Conservation (phyloP, 2,329 filamentous ascomycete species). For the Thyridium curvatum region DNA sequence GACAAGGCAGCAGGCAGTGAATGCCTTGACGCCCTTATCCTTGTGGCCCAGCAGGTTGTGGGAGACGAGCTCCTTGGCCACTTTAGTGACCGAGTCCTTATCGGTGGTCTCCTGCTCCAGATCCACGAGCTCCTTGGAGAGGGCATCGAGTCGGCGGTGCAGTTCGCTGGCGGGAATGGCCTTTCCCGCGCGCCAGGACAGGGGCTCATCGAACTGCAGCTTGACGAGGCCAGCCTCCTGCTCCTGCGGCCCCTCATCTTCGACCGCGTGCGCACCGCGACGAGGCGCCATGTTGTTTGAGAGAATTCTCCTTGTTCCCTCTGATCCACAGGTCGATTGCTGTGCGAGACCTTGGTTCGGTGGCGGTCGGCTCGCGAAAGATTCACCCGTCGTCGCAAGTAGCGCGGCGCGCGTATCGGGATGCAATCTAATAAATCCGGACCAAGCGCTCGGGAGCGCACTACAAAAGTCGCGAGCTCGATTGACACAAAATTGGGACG, state of each 20-base stretch:
- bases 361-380: too few species aligned
- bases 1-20: constrained; percentile 80
- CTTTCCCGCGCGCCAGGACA: constrained; percentile 89
- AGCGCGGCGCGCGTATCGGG: too few species aligned
- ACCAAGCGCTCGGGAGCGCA: too few species aligned
- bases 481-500: too few species aligned
- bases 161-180: constrained; percentile 80
- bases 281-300: constrained; percentile 30
- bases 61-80: constrained; percentile 78
- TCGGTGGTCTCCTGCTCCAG: constrained; percentile 85
- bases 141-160: constrained; percentile 69
- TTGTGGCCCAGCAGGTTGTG: constrained; percentile 83
- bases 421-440: too few species aligned
- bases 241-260: constrained; percentile 32
- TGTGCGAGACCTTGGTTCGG: too few species aligned
- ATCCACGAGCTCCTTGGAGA: constrained; percentile 76
- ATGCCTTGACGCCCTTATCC: constrained; percentile 88
- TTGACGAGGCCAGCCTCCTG: constrained; percentile 30
- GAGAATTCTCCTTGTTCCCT: too few species aligned
- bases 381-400: too few species aligned
- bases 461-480: too few species aligned
- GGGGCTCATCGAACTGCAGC: constrained; percentile 75
- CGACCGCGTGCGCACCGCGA: constrained; percentile 23
- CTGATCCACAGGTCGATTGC: too few species aligned
- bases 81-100: constrained; percentile 72